Conservation (phyloP, 768 basidiomycete species). For the Scleroderma citrinum region DNA sequence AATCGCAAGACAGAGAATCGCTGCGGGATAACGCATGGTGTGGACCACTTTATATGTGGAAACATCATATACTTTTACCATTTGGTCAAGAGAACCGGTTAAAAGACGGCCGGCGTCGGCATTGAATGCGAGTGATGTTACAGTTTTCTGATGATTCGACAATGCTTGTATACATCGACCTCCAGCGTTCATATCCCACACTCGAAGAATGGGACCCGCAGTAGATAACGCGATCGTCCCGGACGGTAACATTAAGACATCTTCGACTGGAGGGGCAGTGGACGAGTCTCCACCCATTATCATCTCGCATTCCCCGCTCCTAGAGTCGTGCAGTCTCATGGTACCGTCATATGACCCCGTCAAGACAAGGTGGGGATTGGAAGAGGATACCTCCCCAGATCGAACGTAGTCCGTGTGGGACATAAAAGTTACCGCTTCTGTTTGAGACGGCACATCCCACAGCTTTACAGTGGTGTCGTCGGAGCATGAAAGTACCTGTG, state of each 20-base stretch:
- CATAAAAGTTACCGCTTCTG: conserved; percentile 68
- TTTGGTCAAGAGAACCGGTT: conserved; percentile 89
- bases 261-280: conserved; percentile 66
- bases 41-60: conserved; percentile 92
- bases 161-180: conserved; percentile 85
- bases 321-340: conserved; percentile 78
- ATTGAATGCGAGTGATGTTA: conserved; percentile 85
- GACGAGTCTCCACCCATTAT: conserved; percentile 49
- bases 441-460: conserved; percentile 93
- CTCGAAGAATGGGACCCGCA: conserved; percentile 86
- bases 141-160: conserved; percentile 97
- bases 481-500: conserved; percentile 88
- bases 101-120: conserved; percentile 70
- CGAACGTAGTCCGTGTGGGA: conserved; percentile 96
- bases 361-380: conserved; percentile 78
- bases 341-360: conserved; percentile 96
- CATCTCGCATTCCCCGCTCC: conserved; percentile 82
- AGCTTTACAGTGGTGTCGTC: conserved; percentile 92
- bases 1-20: conserved; percentile 82
- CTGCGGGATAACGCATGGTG: conserved; percentile 97
- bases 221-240: conserved; percentile 79
- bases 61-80: conserved; percentile 98
- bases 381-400: conserved; percentile 78
- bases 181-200: conserved; percentile 93
- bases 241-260: conserved; percentile 89